Conservation (phyloP, 2,329 filamentous ascomycete species). For the Penicillium glabrum region DNA sequence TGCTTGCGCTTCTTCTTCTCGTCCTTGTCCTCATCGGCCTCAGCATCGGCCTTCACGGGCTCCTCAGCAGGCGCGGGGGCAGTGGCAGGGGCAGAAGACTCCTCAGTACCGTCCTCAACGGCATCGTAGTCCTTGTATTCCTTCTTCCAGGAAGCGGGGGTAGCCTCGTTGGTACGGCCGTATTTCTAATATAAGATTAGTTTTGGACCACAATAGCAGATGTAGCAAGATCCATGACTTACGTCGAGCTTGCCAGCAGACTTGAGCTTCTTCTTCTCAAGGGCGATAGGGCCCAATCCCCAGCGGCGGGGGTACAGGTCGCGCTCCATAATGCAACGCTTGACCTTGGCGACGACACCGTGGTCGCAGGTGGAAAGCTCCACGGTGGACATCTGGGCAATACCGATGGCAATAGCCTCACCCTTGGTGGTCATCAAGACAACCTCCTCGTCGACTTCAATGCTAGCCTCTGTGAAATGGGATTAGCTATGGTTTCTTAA, state of each 20-base stretch:
- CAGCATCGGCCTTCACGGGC: conserved; percentile 42
- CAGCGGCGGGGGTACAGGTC: conserved; percentile 95
- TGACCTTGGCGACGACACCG: conserved; percentile 96
- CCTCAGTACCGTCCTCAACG: conserved; percentile 43
- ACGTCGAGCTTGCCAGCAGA: conserved; percentile 89
- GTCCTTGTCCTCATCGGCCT: conserved; percentile 41
- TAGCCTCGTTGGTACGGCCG: conserved; percentile 86
- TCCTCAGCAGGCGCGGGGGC: conserved; percentile 11
- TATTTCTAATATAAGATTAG: conserved; percentile 60
- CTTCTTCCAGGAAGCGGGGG: conserved; percentile 86
- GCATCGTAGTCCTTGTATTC: conserved; percentile 89
- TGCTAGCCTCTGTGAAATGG: conserved; percentile 68
- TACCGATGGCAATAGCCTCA: conserved; percentile 93
- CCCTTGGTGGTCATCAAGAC: conserved; percentile 99
- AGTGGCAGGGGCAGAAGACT: conserved; percentile 45
- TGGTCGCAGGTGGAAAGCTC: conserved; percentile 97
- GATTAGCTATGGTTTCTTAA: background rate
- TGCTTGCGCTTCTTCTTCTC: conserved; percentile 58
- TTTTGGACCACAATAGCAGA: background rate
- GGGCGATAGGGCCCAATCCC: conserved; percentile 89
- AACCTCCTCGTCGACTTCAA: conserved; percentile 94
- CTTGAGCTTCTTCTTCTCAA: conserved; percentile 99
- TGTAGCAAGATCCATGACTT: background rate
- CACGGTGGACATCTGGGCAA: conserved; percentile 96
- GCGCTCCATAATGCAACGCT: conserved; percentile 99